Evolutionary conservation across 2,329 filamentous ascomycete species (phyloP).

Genomic region (Calonectria henricotiae): DNA sequence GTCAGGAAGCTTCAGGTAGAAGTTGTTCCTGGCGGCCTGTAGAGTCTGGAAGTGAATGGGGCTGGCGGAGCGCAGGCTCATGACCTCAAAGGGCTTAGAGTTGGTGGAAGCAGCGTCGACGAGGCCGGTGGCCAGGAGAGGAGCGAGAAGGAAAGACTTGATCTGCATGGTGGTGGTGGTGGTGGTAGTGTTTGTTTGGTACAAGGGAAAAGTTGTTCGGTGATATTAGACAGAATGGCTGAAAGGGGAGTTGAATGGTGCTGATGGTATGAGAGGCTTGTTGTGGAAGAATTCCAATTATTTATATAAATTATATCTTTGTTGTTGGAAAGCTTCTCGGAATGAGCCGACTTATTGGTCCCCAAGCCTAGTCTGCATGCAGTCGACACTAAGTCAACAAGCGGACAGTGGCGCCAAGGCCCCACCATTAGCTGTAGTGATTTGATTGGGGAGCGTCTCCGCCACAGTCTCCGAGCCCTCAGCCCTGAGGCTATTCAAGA

Average conservation of each 20-base stretch:
- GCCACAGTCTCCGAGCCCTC: background rate
- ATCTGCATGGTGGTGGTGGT: conserved; percentile 50
- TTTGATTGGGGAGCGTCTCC: background rate
- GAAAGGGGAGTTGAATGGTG: background rate
- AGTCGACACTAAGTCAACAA: background rate
- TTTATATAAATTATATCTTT: conserved; percentile 2
- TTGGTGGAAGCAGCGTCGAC: conserved; percentile 50
- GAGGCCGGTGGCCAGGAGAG: conserved; percentile 51
- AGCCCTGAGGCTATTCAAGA: background rate
- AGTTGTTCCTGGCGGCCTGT: conserved; percentile 62
- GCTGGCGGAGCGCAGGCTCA: conserved; percentile 67
- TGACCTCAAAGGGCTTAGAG: conserved; percentile 63
- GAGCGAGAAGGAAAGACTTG: conserved; percentile 49
- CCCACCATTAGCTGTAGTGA: background rate
- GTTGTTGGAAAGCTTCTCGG: conserved; percentile 4
- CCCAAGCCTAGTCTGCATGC: background rate
- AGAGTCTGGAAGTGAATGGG: conserved; percentile 65
- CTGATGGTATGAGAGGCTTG: background rate
- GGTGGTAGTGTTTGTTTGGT: background rate
- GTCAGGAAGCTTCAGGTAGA: conserved; percentile 63
- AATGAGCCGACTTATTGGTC: background rate
- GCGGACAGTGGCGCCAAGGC: background rate
- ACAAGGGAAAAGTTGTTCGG: background rate
- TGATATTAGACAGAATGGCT: no score
- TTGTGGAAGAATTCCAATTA: background rate